Evolutionary conservation across 495 filamentous ascomycete genomes (phyloP), one percentile per base, ranked within the genome.

Genomic region (Penicillium cataractarum): DNA sequence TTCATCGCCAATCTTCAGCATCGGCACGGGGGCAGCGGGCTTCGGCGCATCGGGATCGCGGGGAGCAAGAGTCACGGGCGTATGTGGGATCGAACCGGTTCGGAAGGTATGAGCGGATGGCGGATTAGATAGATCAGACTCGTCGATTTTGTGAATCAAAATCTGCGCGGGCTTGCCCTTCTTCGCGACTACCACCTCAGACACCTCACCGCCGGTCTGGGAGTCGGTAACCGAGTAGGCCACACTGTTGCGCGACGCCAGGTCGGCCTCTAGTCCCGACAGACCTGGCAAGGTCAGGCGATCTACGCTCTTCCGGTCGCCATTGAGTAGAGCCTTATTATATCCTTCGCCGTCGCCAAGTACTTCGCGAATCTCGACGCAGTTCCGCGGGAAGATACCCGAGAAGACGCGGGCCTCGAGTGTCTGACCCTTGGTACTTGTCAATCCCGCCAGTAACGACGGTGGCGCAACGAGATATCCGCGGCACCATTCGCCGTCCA

Each of bases 1-100:
- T 79, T 99, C 95, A 65, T 99, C 95, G 26, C 96, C 96, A 69
- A 98, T 92, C 73, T 97, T 97, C 39, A 99, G 82, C 91, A 97
- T 94, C 8, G 95, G 95, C 3, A 99, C 96, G 0, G 95, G 95
- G 9, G 96, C 96, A 2, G 91, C 84, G 27, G 92, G 96, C 67
- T 91, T 90, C 15, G 90, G 89, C 29, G 81, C 83, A 70, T 87
- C 83, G 3, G 80, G 78, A 54, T 80, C 77, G 33, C 79, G 72
- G n/a, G 78, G 76, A 26, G 76, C 59, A 42, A 71, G 64, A 2
- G 71, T 66, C 42, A 76, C 57, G 0, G 79, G 78, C 2, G 79
- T 78, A 21, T 74, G 70, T 22, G 77, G 72, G 10, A 79, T 70
- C 10, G 76, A 75, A 24, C 65, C 59, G 0, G 70, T 72, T 26